Evolutionary conservation across 225 moss, liverwort and hornwort genomes (phyloP).

Genomic region (Thuidium tamariscinum): DNA sequence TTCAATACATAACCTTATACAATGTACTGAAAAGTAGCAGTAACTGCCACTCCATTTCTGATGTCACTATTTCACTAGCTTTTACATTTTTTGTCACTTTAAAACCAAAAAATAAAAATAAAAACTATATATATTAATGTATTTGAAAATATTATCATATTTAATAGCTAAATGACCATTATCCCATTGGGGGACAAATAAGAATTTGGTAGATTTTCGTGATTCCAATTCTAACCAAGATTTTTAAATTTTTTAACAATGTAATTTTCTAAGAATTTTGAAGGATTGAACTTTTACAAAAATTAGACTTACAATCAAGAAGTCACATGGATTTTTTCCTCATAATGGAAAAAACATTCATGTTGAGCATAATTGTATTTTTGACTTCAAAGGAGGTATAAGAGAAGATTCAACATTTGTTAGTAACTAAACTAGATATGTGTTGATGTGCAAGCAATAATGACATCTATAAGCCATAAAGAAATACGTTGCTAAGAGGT

Average conservation of each 20-base stretch:
- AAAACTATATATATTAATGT: too few relatives aligned
- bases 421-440: rapidly evolving
- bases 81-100: not conserved
- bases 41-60: too few relatives aligned
- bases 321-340: not conserved
- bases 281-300: not conserved
- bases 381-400: not conserved
- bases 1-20: too few relatives aligned
- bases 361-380: rapidly evolving
- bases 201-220: rapidly evolving
- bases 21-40: too few relatives aligned
- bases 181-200: not conserved
- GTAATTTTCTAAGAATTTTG: not conserved
- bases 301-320: rapidly evolving
- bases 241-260: rapidly evolving
- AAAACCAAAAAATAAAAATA: too few relatives aligned
- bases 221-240: not conserved
- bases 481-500: not conserved
- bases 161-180: not conserved
- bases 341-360: rapidly evolving
- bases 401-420: not conserved
- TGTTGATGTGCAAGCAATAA: not conserved
- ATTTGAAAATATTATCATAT: not conserved
- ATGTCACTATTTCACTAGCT: not conserved
- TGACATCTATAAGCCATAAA: too few relatives aligned